These are phyloP conservation scores for Escovopsis sp. DNA, from an alignment of 2,329 filamentous ascomycete species.

Conservation along the genomic window DNA sequence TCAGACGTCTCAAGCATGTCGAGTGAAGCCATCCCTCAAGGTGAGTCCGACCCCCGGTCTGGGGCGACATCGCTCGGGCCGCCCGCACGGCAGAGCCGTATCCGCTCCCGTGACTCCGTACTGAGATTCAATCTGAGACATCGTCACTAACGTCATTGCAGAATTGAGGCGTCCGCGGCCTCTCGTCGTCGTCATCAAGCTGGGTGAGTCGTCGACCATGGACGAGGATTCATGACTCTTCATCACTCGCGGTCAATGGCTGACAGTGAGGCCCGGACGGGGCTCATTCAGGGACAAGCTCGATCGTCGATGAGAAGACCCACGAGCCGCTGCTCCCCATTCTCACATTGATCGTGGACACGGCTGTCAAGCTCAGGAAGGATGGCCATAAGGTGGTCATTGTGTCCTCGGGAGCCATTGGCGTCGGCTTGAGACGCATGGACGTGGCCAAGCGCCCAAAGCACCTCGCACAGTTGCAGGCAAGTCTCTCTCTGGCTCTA, in stretches of 20 bases:
- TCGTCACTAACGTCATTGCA: too few relatives aligned
- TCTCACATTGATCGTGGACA: constrained; percentile 85
- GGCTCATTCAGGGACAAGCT: constrained; percentile 62
- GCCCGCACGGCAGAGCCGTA: too few relatives aligned
- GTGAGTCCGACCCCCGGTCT: constrained; percentile 2
- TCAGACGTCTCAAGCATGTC: constrained; percentile 3
- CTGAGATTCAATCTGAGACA: neutral
- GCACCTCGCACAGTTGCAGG: constrained; percentile 76
- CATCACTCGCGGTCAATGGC: neutral
- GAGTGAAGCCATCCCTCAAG: constrained; percentile 4
- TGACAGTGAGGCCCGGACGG: constrained; percentile 7
- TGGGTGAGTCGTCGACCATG: constrained; percentile 43
- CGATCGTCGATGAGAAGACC: constrained; percentile 93
- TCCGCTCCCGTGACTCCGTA: too few relatives aligned
- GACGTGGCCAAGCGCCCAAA: constrained; percentile 77
- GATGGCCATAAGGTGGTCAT: constrained; percentile 92
- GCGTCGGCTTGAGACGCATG: constrained; percentile 83
- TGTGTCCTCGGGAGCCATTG: constrained; percentile 93
- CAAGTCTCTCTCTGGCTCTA: too few relatives aligned
- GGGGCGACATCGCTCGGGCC: too few relatives aligned
- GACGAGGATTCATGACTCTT: neutral
- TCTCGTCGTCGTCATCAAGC: constrained; percentile 60
- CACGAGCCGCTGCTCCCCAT: constrained; percentile 88
- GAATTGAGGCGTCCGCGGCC: constrained; percentile 47
- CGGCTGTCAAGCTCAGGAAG: constrained; percentile 69